Evolutionary conservation across 1,284 basidiomycete species (phyloP), one percentile per base, ranked within the genome.

Genomic region (Rhodotorula sp.): DNA sequence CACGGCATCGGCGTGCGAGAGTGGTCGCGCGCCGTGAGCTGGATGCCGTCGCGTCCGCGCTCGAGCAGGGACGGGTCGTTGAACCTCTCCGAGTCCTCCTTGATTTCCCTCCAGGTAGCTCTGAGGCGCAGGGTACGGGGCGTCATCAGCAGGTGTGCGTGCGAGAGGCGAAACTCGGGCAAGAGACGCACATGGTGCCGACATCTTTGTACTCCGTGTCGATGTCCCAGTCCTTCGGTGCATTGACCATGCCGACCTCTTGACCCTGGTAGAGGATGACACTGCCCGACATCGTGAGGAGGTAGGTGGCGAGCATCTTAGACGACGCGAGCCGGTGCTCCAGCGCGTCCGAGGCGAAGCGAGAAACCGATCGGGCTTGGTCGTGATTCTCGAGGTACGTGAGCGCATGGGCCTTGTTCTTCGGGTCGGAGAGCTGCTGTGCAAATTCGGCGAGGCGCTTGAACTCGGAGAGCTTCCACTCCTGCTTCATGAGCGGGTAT

Each of bases 211-310:
- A 90, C 72, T 90, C 89, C 66, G 48, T 19, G 21, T 89, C 86
- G n/a, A 89, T 82, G 0, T 85, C 84, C 89, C 89, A 90, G 7
- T 81, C 79, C 47, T 82, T 78, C 12, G 89, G 88, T 56, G 90
- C 85, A 72, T 91, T 91, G 80, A 84, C 85, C 81, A 89, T 83
- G 0, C 86, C 90, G 1, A 91, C 84, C 77, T 90, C 89, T 80
- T 90, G 70, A 19, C 90, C 89, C 81, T 91, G 88, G 79, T 87
- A 90, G 19, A 92, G 82, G 79, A 87, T 91, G 72, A 88, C 79
- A 14, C 90, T 90, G 4, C 90, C 90, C 2, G 84, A 82, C 62
- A 87, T 85, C 0, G 87, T 85, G 50, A 85, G 82, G 75, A 90
- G 84, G 62, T 90, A 80, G 34, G 89, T 81, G 0, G 87, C 85